Evolutionary conservation across 2,329 filamentous ascomycete genomes (phyloP), one percentile per base, ranked within the genome.

Genomic region (Xylariaceae sp.): DNA sequence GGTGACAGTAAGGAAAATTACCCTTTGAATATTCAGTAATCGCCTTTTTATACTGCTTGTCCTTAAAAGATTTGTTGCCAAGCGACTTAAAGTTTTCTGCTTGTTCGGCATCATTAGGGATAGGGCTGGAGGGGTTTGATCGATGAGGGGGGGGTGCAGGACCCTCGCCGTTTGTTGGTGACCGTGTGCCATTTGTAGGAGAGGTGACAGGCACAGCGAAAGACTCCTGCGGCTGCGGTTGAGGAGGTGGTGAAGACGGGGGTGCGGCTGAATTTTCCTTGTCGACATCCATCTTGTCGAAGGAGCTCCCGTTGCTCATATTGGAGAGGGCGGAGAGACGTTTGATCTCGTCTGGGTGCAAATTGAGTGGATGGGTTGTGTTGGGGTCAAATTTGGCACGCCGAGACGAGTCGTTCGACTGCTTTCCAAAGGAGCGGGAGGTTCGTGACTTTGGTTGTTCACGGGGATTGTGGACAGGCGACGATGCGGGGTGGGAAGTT

Each of bases 11-110:
- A 32, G 7, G 4, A 32, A 12, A 49, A 65, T 64, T 75, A 95
- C 92, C 92, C 80, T 95, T 95, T 57, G 87, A 88, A 67, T 97
- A 98, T 67, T 96, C 89, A 56, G 87, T 80, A 64, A 97, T 91
- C 20, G 93, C 92, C 63, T 86, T 85, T 49, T 76, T 72, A 67
- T 92, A 98, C 62, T 96, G 88, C 64, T 86, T 88, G 53, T 91
- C 88, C 74, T 96, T 97, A 79, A 96, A 98, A 63, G 88, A 92
- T 62, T 93, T 93, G 73, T 98, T 98, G 48, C 93, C 93, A 2
- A 88, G 82, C 58, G 87, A 81, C 75, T 98, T 98, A 79, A 85
- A 95, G 11, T 82, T 77, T 70, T 98, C 93, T 21, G 92, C 89
- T 63, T 96, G 88, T 43, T 92, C 86, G 34, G 70, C 67, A 20